Conservation (phyloP, 1,139 yeast genomes). For the Debaryomyces nepalensis region DNA sequence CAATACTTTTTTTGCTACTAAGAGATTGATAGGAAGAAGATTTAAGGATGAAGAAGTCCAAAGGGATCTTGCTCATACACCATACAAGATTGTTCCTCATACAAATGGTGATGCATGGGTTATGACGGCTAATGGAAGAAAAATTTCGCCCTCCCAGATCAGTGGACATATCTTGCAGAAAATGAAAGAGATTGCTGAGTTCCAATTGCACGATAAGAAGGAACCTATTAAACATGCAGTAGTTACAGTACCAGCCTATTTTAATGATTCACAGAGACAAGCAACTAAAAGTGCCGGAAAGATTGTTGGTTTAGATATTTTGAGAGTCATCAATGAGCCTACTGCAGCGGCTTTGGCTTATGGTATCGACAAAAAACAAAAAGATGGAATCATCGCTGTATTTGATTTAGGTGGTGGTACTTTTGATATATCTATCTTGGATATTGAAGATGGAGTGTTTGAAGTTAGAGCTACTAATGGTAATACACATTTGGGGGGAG, state of each 20-base stretch:
- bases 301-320: slow-evolving; percentile 65
- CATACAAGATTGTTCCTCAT: slow-evolving; percentile 96
- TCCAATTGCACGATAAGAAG: slow-evolving; percentile 61
- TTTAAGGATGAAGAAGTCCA: slow-evolving; percentile 68
- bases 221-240: slow-evolving; percentile 83
- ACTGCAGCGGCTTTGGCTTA: slow-evolving; percentile 85
- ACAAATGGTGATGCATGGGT: slow-evolving; percentile 99
- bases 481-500: slow-evolving; percentile 84
- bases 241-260: slow-evolving; percentile 81
- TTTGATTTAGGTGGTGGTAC: slow-evolving; percentile 87
- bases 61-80: slow-evolving; percentile 62
- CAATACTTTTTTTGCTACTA: slow-evolving; percentile 96
- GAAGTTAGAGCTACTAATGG: slow-evolving; percentile 86
- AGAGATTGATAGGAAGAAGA: slow-evolving; percentile 85
- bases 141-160: slow-evolving; percentile 92
- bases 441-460: slow-evolving; percentile 80
- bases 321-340: slow-evolving; percentile 77
- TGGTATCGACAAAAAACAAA: slow-evolving; percentile 59
- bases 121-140: slow-evolving; percentile 91
- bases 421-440: slow-evolving; percentile 77
- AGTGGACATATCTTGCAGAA: slow-evolving; percentile 97
- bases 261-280: slow-evolving; percentile 77
- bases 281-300: slow-evolving; percentile 78
- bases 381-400: slow-evolving; percentile 72
- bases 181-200: slow-evolving; percentile 97